Evolutionary conservation across 495 filamentous ascomycete genomes (phyloP).

Genomic region (Hypomontagnella submonticulosa): DNA sequence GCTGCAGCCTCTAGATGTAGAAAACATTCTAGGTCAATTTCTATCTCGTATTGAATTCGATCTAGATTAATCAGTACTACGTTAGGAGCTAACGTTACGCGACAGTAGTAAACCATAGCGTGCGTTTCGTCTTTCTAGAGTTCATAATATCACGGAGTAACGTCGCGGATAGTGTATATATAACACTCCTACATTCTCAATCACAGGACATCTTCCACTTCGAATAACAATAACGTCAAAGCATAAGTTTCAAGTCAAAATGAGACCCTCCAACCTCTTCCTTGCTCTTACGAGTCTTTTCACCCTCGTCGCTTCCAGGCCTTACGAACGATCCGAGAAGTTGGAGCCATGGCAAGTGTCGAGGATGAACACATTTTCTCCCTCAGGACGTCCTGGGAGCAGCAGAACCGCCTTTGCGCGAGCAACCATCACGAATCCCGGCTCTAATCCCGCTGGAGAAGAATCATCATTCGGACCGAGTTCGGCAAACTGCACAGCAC

Average conservation of each 20-base stretch:
- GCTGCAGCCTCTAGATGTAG: slow-evolving; percentile 1
- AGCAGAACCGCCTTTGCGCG: not conserved
- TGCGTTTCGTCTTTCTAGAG: not conserved
- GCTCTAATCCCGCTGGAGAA: slow-evolving; percentile 17
- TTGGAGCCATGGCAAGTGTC: slow-evolving; percentile 31
- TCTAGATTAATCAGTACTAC: slow-evolving; percentile 28
- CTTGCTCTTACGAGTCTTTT: slow-evolving; percentile 24
- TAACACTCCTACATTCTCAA: not conserved
- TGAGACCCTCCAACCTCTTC: slow-evolving; percentile 8
- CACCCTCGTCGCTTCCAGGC: slow-evolving; percentile 10
- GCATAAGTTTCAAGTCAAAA: not conserved
- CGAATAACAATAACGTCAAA: not conserved
- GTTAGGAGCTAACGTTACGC: slow-evolving; percentile 33
- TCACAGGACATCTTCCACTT: not conserved
- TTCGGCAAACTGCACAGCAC: slow-evolving; percentile 23
- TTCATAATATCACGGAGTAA: no score
- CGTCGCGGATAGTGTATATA: slow-evolving; percentile 1
- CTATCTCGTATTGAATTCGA: slow-evolving; percentile 3
- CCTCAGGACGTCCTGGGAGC: slow-evolving; percentile 28
- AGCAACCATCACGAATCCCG: slow-evolving; percentile 28
- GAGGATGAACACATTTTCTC: slow-evolving; percentile 15
- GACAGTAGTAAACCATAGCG: slow-evolving; percentile 1
- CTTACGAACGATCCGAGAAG: not conserved
- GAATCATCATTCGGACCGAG: slow-evolving; percentile 12
- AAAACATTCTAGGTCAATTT: not conserved